Base-by-base conservation (phyloP, 192 early-diverging fungal species). In the Coemansia sp. region DNA sequence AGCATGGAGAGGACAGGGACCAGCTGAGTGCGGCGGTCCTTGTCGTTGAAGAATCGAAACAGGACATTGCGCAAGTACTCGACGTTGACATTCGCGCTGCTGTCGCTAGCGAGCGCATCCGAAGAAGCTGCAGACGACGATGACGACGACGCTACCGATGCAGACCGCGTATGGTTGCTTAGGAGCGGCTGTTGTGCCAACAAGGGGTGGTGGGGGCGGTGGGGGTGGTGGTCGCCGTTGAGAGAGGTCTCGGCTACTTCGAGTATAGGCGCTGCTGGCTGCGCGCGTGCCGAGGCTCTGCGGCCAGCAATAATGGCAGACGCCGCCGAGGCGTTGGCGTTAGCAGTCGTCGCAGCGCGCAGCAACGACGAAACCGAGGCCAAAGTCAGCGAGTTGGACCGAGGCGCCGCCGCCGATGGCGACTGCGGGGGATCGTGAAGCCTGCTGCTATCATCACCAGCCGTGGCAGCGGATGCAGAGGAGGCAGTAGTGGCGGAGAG, bases 1-100 rank as follows among this genome's bases (percentile, higher is more conserved):
- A 92, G 68, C 74, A 84, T 88, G 5, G 81, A 86, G 20, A 92
- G 67, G 1, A 89, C 90, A 2, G 84, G 86, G 9, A 92, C 68
- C 65, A 92, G 77, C 62, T 92, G 90, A 19, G 65, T 17, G n/a
- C 83, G 67, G n/a, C 77, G 78, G 11, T 80, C 74, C 62, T 76
- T 79, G 71, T 76, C 74, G 56, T 84, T 76, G 39, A 84, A 73
- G 56, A 84, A 84, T 14, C 71, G 66, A 59, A 84, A 73, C 58
- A 84, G 43, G 20, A 84, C 83, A 15, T 84, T 75, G 45, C 83
- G 74, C 68, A 84, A 20, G 40, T 84, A 84, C 60, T 84, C 83
- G 27, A 77, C 71, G 22, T 81, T 84, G 59, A 84, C 70, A 10
- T 17, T 58, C n/a, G 60, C 76, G 0, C 17, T 41, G 3, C 64